A percentile compares a stretch with the other conserved stretches of the same genome.
Conservation (phyloP, 306 rosid genomes). For the Dryas drummondii region DNA sequence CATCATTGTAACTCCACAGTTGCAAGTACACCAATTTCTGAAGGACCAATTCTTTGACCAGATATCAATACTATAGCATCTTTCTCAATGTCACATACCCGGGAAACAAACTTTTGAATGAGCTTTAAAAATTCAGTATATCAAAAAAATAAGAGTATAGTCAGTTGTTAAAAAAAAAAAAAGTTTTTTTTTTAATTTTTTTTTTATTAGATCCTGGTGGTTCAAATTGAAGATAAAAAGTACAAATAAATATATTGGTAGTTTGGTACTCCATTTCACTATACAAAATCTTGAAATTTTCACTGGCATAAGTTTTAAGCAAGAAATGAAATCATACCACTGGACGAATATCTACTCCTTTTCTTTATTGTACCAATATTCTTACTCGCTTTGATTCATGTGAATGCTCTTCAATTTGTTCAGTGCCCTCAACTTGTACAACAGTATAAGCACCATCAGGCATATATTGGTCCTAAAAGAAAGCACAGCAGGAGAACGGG, state of each 20-base stretch:
- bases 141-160: not conserved
- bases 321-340: constrained; percentile 53
- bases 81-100: constrained; percentile 80
- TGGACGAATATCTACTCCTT: constrained; percentile 80
- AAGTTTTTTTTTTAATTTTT: not conserved
- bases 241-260: not conserved
- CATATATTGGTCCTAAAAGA: constrained; percentile 62
- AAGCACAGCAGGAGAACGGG: constrained; percentile 7
- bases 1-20: constrained; percentile 64
- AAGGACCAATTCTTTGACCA: constrained; percentile 80
- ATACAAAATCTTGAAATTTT: not conserved
- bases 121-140: constrained; percentile 6
- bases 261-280: not conserved
- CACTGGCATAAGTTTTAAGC: not conserved
- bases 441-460: constrained; percentile 99
- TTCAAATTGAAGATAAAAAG: not conserved
- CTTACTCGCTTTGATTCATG: constrained; percentile 49
- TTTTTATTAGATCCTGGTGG: not conserved
- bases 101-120: constrained; percentile 23
- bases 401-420: constrained; percentile 34
- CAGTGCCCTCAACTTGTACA: constrained; percentile 89
- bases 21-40: constrained; percentile 96
- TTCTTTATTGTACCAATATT: constrained; percentile 49
- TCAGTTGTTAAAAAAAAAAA: not conserved
- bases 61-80: constrained; percentile 61